These are phyloP conservation scores for Vickermania ingenoplastis DNA, from an alignment of 208 protist genomes.

Conservation along the genomic window DNA sequence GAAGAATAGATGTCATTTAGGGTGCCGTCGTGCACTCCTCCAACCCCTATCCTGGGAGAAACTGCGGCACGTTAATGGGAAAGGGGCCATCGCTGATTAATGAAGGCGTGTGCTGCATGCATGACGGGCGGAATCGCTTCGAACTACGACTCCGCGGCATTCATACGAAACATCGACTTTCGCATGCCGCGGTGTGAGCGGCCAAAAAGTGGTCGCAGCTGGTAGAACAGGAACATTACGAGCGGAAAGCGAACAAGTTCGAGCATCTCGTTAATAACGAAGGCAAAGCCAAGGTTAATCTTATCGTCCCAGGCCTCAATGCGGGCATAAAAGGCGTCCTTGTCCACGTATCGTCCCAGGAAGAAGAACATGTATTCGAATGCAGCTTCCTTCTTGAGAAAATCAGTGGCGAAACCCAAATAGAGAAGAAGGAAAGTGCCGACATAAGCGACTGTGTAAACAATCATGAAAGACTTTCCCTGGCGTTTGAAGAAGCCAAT, in stretches of 20 bases:
- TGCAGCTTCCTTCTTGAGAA: constrained; percentile 58
- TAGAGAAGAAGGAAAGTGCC: constrained; percentile 49
- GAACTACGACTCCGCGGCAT: constrained; percentile 41
- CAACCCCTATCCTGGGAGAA: too few species aligned
- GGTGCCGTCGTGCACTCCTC: too few species aligned
- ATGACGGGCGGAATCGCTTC: too few species aligned
- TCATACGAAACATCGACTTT: constrained; percentile 59
- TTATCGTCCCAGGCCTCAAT: constrained; percentile 78
- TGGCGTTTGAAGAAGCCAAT: constrained; percentile 77
- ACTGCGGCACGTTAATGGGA: too few species aligned
- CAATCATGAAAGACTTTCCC: constrained; percentile 50
- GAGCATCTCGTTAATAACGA: constrained; percentile 79
- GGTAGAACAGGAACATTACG: constrained; percentile 67
- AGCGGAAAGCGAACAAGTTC: constrained; percentile 71
- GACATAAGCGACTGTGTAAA: constrained; percentile 56
- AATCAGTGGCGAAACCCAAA: constrained; percentile 47
- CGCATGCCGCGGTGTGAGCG: constrained; percentile 46
- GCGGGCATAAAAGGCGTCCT: constrained; percentile 60
- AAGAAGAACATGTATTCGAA: constrained; percentile 74
- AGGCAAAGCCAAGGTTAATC: constrained; percentile 82
- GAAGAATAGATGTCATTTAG: too few species aligned
- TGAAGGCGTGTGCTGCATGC: constrained; percentile 18
- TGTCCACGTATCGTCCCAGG: constrained; percentile 38
- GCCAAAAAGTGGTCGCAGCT: constrained; percentile 41
- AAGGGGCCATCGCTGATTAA: too few species aligned